These are phyloP conservation scores for Uronychia setigera DNA, from an alignment of 73 alveolate species.

Conservation along the genomic window DNA sequence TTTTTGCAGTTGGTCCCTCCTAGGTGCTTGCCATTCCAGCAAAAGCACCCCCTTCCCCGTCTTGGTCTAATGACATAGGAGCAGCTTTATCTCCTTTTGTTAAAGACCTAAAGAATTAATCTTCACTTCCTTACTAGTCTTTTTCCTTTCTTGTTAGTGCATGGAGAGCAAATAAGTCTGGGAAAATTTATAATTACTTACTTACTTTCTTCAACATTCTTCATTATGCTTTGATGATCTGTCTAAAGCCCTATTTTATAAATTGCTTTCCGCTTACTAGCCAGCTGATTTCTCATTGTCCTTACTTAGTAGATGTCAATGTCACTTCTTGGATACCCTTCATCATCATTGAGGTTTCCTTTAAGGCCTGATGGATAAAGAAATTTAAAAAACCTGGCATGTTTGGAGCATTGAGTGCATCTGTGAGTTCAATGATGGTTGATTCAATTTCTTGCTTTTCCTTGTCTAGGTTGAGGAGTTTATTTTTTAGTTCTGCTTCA, in stretches of 20 bases:
- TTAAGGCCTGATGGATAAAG: too few relatives aligned
- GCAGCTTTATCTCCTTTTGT: too few relatives aligned
- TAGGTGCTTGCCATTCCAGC: too few relatives aligned
- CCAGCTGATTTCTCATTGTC: constrained; percentile 53
- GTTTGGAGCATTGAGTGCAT: constrained; percentile 81
- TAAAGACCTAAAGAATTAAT: too few relatives aligned
- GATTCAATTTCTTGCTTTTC: constrained; percentile 81
- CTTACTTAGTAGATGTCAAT: constrained; percentile 83
- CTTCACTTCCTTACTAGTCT: too few relatives aligned
- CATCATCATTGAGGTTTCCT: constrained; percentile 92
- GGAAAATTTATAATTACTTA: too few relatives aligned
- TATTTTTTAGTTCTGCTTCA: constrained; percentile 59
- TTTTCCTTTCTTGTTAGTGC: too few relatives aligned
- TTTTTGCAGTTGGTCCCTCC: constrained; percentile 5
- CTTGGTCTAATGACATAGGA: too few relatives aligned
- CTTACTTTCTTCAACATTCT: constrained; percentile 84
- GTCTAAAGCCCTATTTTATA: too few relatives aligned
- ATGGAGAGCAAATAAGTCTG: constrained; percentile 69
- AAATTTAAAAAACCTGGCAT: too few relatives aligned
- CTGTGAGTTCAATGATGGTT: constrained; percentile 68
- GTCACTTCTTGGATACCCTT: constrained; percentile 96
- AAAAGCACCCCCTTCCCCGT: too few relatives aligned
- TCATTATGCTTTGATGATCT: constrained; percentile 90
- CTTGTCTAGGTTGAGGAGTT: constrained; percentile 72
- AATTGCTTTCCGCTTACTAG: too few relatives aligned